A percentile compares a stretch with the other conserved stretches of the same genome.
Conservation (phyloP, 2,329 filamentous ascomycete species). For the Lasiodiplodia sp. region DNA sequence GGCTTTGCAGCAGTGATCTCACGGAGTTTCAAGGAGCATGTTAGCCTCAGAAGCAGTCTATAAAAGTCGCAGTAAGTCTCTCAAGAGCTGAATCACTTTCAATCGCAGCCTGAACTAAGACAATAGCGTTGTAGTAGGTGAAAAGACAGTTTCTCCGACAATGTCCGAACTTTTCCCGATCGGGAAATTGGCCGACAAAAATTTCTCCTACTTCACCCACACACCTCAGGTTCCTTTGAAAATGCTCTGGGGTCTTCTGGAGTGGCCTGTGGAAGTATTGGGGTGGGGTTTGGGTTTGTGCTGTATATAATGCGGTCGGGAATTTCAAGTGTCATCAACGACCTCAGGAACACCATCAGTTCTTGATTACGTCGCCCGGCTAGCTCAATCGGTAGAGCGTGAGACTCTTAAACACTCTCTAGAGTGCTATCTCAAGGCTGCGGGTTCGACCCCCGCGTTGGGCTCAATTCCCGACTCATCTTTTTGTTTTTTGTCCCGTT, state of each 20-base stretch:
- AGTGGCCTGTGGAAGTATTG: not conserved
- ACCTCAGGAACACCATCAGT: not conserved
- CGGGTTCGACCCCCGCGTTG: conserved; percentile 32
- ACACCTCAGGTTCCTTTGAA: not conserved
- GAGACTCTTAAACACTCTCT: conserved; percentile 45
- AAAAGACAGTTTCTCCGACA: not conserved
- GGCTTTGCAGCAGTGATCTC: too few species aligned
- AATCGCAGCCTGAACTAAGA: too few species aligned
- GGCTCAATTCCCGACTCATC: conserved; percentile 27
- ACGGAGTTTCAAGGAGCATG: too few species aligned
- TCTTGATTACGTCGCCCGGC: conserved; percentile 11
- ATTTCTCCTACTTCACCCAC: not conserved
- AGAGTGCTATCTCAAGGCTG: conserved; percentile 30
- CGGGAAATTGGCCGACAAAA: not conserved
- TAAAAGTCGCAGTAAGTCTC: too few species aligned
- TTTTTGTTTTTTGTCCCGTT: not conserved
- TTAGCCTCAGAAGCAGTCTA: too few species aligned
- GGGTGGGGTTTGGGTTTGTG: accelerated
- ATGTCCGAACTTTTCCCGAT: not conserved
- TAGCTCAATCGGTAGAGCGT: conserved; percentile 52
- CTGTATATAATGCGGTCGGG: not conserved
- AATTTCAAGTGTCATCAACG: not conserved
- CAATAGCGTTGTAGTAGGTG: too few species aligned
- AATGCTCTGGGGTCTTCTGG: not conserved
- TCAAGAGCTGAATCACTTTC: too few species aligned